These are phyloP conservation scores for Cucumis cinereus DNA, from an alignment of 306 rosid species.

Conservation along the genomic window DNA sequence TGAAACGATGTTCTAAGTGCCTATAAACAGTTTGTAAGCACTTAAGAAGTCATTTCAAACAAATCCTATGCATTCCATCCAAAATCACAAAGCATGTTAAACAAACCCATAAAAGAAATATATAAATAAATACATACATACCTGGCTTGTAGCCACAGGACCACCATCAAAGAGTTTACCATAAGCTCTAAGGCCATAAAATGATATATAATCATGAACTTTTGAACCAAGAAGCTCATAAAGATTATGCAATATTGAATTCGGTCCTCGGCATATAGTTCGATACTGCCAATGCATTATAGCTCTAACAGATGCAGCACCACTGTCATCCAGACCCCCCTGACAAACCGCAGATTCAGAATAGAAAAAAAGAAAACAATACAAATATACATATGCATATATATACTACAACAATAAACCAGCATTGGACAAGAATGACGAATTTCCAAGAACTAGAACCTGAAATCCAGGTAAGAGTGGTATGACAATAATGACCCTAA, in stretches of 20 bases:
- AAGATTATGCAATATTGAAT: constrained; percentile 74
- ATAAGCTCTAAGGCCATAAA: constrained; percentile 82
- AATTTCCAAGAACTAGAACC: constrained; percentile 31
- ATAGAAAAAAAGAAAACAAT: background rate
- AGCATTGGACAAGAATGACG: background rate
- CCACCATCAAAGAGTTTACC: constrained; percentile 77
- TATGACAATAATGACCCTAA: constrained; percentile 83
- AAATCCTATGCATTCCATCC: background rate
- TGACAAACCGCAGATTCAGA: constrained; percentile 24
- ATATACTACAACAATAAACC: background rate
- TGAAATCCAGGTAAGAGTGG: constrained; percentile 98
- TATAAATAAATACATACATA: constrained; percentile 1
- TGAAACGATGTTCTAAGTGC: background rate
- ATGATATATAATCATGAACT: constrained; percentile 78
- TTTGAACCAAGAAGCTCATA: constrained; percentile 57
- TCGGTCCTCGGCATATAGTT: constrained; percentile 81
- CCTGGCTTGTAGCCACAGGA: constrained; percentile 95
- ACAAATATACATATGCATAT: background rate
- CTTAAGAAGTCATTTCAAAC: background rate
- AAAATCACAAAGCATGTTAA: background rate
- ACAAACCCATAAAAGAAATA: constrained; percentile 5
- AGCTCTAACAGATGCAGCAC: constrained; percentile 99
- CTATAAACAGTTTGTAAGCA: too few relatives aligned
- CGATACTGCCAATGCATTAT: constrained; percentile 98
- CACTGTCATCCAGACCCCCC: constrained; percentile 99